phyloP scores from a whole-genome alignment of 306 rosid species.

The Quercus rubra region DNA sequence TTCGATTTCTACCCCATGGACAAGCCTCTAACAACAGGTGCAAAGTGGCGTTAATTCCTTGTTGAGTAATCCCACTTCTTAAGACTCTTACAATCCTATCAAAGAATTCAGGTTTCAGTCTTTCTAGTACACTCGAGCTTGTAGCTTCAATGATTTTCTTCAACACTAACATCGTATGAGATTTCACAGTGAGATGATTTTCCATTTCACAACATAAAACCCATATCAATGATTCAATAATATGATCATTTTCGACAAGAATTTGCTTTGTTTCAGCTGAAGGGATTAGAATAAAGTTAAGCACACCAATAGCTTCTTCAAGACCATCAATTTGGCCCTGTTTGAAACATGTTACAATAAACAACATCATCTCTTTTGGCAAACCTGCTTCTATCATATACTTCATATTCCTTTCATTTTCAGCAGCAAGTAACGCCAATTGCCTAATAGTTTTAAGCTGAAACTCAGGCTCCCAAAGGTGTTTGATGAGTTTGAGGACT shows the following conservation, averaged over 20 bases:
- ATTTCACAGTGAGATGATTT: conserved; percentile 27
- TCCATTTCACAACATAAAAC: conserved; percentile 21
- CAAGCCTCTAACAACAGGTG: conserved; percentile 29
- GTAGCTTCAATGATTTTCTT: conserved; percentile 29
- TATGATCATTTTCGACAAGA: conserved; percentile 21
- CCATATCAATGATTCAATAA: conserved; percentile 44
- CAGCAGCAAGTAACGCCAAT: conserved; percentile 39
- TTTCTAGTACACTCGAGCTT: conserved; percentile 9
- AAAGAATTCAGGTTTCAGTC: conserved; percentile 42
- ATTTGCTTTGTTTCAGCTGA: conserved; percentile 13
- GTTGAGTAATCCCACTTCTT: conserved; percentile 29
- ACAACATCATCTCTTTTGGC: conserved; percentile 38
- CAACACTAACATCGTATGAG: conserved; percentile 33
- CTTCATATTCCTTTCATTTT: conserved; percentile 42
- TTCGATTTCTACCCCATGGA: conserved; percentile 38
- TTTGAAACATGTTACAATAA: conserved; percentile 27
- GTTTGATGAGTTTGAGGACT: conserved; percentile 44
- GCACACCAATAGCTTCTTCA: conserved; percentile 47
- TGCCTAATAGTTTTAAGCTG: conserved; percentile 32
- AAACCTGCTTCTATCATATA: conserved; percentile 46
- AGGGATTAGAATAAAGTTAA: conserved; percentile 38
- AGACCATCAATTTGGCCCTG: conserved; percentile 33
- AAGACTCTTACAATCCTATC: conserved; percentile 21
- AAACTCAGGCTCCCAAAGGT: conserved; percentile 14
- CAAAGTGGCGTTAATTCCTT: conserved; percentile 45